Evolutionary conservation across 441 rosid genomes (phyloP), one percentile per base, ranked within the genome.

Genomic region (Breynia disticha): DNA sequence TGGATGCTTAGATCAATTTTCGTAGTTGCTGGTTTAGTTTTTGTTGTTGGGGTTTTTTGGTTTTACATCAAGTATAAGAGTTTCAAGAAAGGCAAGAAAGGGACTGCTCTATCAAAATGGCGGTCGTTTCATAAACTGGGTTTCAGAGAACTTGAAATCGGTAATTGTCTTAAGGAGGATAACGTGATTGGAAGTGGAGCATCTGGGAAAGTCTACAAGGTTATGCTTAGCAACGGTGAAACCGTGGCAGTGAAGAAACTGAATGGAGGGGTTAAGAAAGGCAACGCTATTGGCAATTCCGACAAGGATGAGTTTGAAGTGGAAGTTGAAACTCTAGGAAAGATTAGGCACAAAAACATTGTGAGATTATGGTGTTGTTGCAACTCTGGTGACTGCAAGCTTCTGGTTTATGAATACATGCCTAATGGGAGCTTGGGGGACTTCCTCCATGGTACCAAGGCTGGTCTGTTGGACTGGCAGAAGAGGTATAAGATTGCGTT

Each of bases 301-400:
- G 88, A 79, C 63, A 86, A 81, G 72, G 95, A 84, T 32, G 87
- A 87, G 32, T 93, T 87, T 48, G 81, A 84, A 58, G 94, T 81
- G 3, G 99, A 93, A 65, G 86, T 93, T 0, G 95, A 73, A 53
- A 93, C 99, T 8, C 65, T 93, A 62, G 99, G 99, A 52, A 93
- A 83, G 69, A 89, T 91, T 38, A 79, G 98, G 71, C 98, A 91
- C 75, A 91, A 91, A 71, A 91, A 86, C 60, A 91, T 91, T 18
- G 99, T 93, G 14, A 93, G 76, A 65, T 75, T 93, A 1, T 89
- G 97, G 99, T 93, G 99, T 57, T 84, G 95, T 54, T 89, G 96
- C 68, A 71, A 75, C 2, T 76, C 87, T 0, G 68, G 79, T 49
- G 99, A 87, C 50, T 84, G 81, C 67, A 89, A 87, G 76, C 93